Percentiles rank a stretch among this genome's conserved stretches.
These are phyloP conservation scores for Agrostemma githago DNA, from an alignment of 148 eudicot genomes.

Conservation along the genomic window DNA sequence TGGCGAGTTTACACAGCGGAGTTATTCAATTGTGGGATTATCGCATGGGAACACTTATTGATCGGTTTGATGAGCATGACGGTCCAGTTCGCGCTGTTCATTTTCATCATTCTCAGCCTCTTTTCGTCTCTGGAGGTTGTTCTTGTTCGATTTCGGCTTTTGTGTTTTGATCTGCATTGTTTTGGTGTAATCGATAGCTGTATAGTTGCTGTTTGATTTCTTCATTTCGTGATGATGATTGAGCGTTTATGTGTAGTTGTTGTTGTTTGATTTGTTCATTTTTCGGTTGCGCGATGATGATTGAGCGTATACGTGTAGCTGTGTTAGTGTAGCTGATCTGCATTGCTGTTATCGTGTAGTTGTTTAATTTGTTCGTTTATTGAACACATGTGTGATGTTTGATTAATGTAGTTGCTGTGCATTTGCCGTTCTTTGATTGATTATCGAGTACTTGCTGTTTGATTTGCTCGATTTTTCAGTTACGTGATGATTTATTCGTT, in stretches of 20 bases:
- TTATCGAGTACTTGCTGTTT: no score
- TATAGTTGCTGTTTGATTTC: not conserved
- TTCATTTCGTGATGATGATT: not conserved
- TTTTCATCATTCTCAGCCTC: constrained; percentile 6
- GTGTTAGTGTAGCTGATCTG: not conserved
- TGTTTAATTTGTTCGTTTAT: no score
- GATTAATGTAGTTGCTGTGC: no score
- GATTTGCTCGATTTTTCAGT: no score
- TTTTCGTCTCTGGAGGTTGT: constrained; percentile 9
- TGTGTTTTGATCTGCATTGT: constrained; percentile 2
- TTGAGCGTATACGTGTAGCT: not conserved
- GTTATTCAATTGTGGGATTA: constrained; percentile 87
- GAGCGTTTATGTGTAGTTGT: no score
- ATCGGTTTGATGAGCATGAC: constrained; percentile 51
- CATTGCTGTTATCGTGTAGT: not conserved
- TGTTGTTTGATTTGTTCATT: no score
- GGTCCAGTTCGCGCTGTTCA: constrained; percentile 8
- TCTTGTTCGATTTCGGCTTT: not conserved
- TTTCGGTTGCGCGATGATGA: not conserved
- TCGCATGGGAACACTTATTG: constrained; percentile 73
- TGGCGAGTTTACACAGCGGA: constrained; percentile 75
- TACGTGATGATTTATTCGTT: no score
- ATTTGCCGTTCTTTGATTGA: no score
- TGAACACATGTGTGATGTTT: no score
- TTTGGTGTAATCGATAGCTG: no score